Evolutionary conservation across 495 filamentous ascomycete genomes (phyloP), one percentile per base, ranked within the genome.

Genomic region (Podospora tetraspora): DNA sequence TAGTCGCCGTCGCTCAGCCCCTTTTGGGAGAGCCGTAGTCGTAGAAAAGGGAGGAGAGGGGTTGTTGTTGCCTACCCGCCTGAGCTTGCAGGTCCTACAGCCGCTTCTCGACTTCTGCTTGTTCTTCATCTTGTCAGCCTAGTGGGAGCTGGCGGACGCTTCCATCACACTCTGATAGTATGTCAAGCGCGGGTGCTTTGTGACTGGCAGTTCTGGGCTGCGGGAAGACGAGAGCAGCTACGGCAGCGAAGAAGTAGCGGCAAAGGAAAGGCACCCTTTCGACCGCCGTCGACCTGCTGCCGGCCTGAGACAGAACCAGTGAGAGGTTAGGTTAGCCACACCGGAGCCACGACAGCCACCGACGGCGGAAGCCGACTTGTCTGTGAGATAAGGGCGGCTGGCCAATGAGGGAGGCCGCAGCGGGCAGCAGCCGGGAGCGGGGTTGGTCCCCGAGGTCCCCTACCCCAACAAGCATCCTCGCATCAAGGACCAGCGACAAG

Each of bases 31-130:
- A 43, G n/a, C 12, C 19, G 22, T 23, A 21, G 11, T 21, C 19
- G 61, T 19, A 19, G 60, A 57, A 57, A 30, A 59, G 16, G 32
- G 30, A 30, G 8, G 37, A 22, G 21, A n/a, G 30, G 57, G 59
- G 59, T 34, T 56, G 59, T 34, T 56, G 59, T 34, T 37, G 30
- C 76, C 30, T 72, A 78, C 76, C 65, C 76, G 68, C 66, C 72
- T 69, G 60, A 71, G 62, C 67, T 78, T 78, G 68, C 76, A 78
- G 3, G 70, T 77, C 66, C 73, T 69, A 62, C 76, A 78, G 3
- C 76, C 76, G 58, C 71, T 77, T 70, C 76, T 63, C 59, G 72
- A 76, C 69, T 78, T 78, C 24, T 74, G 73, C 63, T 66, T 77
- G 66, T 78, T 77, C 70, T 77, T 78, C 73, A 75, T 78, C 43